Conservation (phyloP, 140 eudicot species). For the Oenanthe javanica region DNA sequence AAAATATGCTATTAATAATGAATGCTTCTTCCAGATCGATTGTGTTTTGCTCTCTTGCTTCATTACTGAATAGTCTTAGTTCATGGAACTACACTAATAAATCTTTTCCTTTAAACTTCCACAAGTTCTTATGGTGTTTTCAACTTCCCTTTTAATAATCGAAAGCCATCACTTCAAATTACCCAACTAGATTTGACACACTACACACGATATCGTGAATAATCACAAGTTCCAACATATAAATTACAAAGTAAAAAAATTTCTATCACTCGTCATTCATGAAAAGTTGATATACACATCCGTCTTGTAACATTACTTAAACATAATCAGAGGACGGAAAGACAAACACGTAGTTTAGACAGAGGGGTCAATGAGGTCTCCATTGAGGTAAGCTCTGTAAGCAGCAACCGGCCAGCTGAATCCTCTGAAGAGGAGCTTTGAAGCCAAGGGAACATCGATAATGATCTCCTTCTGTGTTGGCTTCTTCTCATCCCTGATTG, state of each 20-base stretch:
- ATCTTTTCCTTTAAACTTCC: not conserved
- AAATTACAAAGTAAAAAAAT: not conserved
- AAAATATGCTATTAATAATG: no score
- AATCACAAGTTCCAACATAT: not conserved
- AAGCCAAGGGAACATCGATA: conserved; percentile 93
- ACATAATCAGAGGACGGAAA: not conserved
- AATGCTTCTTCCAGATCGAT: no score
- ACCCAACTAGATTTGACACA: not conserved
- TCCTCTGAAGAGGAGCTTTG: conserved; percentile 70
- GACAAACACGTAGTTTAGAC: conserved; percentile 30
- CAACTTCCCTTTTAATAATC: not conserved
- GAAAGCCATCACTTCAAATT: not conserved
- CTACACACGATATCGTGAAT: not conserved
- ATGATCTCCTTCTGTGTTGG: conserved; percentile 89
- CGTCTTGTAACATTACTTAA: not conserved
- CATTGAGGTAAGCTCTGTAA: conserved; percentile 79
- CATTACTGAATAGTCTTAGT: not conserved
- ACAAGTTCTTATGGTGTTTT: not conserved
- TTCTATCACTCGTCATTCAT: not conserved
- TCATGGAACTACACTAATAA: not conserved
- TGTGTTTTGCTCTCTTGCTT: not conserved
- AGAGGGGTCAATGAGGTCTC: conserved; percentile 76
- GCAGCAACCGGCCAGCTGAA: conserved; percentile 99
- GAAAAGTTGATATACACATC: not conserved
- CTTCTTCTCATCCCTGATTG: conserved; percentile 87